Conservation (phyloP, 2,329 filamentous ascomycete genomes). For the Graphilbum ipis-grandicollis region DNA sequence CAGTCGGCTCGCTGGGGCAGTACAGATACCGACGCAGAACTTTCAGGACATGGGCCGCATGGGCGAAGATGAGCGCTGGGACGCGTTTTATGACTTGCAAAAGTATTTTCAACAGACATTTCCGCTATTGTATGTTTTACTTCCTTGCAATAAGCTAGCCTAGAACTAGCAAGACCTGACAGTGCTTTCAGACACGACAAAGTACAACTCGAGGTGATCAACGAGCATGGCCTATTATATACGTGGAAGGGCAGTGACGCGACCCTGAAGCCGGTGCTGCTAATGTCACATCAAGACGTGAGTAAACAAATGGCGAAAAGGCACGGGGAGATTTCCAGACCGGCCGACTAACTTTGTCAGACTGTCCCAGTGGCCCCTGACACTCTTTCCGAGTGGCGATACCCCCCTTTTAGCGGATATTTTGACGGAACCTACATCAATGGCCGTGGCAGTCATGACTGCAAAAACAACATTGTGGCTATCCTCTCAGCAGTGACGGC, state of each 20-base stretch:
- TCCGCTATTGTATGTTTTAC: conserved; percentile 19
- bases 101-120: conserved; percentile 29
- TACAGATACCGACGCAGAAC: conserved; percentile 14
- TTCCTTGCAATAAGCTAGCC: no score
- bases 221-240: conserved; percentile 39
- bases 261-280: conserved; percentile 32
- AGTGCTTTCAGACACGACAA: conserved; percentile 17
- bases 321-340: no score
- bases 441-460: conserved; percentile 42
- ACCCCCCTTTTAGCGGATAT: conserved; percentile 38
- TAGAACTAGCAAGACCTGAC: no score
- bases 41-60: conserved; percentile 29
- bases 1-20: conserved; percentile 13
- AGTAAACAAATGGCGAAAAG: no score
- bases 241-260: conserved; percentile 35
- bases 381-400: conserved; percentile 32
- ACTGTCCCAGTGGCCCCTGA: conserved; percentile 33
- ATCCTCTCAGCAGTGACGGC: conserved; percentile 36
- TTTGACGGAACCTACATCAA: conserved; percentile 40
- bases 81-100: conserved; percentile 36
- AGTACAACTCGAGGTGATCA: conserved; percentile 33
- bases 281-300: conserved; percentile 47
- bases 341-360: background rate
- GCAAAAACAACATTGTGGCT: conserved; percentile 41
- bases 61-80: conserved; percentile 38